Conservation (phyloP, 441 rosid genomes). For the Oxalis stricta region DNA sequence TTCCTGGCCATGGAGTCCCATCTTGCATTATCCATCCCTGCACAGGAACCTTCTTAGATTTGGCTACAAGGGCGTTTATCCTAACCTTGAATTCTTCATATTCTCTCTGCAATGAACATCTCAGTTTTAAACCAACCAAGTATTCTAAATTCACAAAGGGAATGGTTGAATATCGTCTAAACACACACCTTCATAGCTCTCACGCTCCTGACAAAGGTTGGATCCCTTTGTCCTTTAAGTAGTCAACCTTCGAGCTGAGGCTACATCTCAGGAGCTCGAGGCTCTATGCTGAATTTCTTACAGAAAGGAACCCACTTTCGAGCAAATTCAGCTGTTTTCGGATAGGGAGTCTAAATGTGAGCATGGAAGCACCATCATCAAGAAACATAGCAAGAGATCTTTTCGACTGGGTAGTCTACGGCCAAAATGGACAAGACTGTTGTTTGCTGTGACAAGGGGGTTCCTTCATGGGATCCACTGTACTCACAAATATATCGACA, state of each 20-base stretch:
- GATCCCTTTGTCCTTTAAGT: constrained; percentile 89
- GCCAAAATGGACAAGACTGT: constrained; percentile 78
- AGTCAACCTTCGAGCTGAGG: constrained; percentile 67
- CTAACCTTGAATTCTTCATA: constrained; percentile 92
- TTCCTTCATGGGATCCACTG: constrained; percentile 96
- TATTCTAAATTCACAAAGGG: neutral
- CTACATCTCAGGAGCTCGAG: constrained; percentile 70
- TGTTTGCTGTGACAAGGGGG: constrained; percentile 92
- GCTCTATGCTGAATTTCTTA: constrained; percentile 52
- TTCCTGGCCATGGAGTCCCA: constrained; percentile 98
- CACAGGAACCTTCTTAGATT: constrained; percentile 60
- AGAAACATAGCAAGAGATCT: constrained; percentile 85
- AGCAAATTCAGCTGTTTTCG: constrained; percentile 76
- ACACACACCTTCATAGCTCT: constrained; percentile 83
- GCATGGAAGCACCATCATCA: constrained; percentile 93
- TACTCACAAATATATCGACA: constrained; percentile 82
- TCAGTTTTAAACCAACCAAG: neutral
- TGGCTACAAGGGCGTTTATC: constrained; percentile 79
- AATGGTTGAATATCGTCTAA: neutral
- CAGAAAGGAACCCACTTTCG: constrained; percentile 71
- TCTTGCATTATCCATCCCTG: constrained; percentile 97
- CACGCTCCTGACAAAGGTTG: constrained; percentile 91
- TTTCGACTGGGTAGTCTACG: constrained; percentile 84
- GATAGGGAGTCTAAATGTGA: constrained; percentile 66
- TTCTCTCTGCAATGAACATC: constrained; percentile 41